Percentiles rank a stretch among this genome's conserved stretches.
Conservation (phyloP, 345 rosid genomes). For the Brassica cretica region DNA sequence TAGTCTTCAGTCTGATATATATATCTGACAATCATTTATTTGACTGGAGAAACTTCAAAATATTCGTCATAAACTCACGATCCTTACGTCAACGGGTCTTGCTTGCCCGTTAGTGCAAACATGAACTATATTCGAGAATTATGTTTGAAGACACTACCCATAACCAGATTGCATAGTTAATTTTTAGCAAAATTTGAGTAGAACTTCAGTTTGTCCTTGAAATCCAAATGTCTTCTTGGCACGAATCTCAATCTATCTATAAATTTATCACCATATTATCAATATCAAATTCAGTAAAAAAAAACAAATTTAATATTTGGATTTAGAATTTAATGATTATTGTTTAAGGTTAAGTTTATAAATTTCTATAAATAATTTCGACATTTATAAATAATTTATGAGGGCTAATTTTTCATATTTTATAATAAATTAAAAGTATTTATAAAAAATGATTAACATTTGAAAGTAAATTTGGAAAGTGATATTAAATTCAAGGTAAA, state of each 20-base stretch:
- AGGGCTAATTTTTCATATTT: too few species aligned
- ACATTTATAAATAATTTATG: too few species aligned
- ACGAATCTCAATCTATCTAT: background rate
- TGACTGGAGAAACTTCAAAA: background rate
- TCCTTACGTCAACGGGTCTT: background rate
- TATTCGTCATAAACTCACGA: background rate
- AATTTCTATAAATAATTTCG: too few species aligned
- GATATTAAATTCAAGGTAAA: too few species aligned
- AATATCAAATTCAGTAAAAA: constrained; percentile 28
- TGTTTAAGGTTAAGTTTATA: too few species aligned
- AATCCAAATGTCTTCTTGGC: background rate
- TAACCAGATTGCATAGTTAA: background rate
- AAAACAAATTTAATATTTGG: too few species aligned
- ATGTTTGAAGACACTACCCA: background rate
- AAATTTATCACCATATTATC: background rate
- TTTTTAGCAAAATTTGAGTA: background rate
- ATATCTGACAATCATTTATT: background rate
- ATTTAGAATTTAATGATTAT: too few species aligned
- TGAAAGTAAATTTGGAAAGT: too few species aligned
- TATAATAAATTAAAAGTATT: too few species aligned
- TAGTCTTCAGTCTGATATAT: background rate
- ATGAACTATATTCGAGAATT: background rate
- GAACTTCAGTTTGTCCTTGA: background rate
- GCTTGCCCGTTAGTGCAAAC: background rate
- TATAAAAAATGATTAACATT: too few species aligned